Base-by-base conservation (phyloP, 441 rosid species). In the Populus trichocarpa region DNA sequence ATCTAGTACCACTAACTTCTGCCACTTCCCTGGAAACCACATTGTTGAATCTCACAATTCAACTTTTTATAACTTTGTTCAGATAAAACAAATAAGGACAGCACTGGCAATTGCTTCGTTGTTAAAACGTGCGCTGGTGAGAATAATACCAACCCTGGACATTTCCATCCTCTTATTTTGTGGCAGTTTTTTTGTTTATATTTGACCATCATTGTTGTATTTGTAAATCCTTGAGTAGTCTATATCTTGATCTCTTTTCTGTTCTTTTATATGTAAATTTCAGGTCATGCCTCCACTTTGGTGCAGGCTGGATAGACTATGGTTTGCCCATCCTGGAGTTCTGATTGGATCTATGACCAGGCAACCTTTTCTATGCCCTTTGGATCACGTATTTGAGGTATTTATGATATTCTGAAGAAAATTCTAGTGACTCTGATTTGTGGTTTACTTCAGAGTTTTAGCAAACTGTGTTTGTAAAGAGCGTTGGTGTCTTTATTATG, bases 311-410 rank as follows among this genome's bases (percentile, higher is more conserved):
- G 99, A 97, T 79, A 91, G 98, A 83, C 86, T 97, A 73, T 97
- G 99, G 99, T 97, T 93, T 89, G 87, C 92, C 9, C 99, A 97
- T 89, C 98, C 99, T 30, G 99, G 99, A 79, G 88, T 86, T 80
- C 79, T 88, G 69, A 83, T 25, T 78, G 95, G 98, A 76, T 86
- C 99, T 71, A 77, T 96, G 92, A 96, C 99, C 25, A 88, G 92
- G 76, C 99, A 92, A 82, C 99, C 99, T 81, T 96, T 96, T 81
- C 77, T 94, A 80, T 96, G 99, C 87, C 99, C 99, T 82, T 84
- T 96, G 82, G 99, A 96, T 81, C 99, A 96, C 71, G 98, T 94
- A 33, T 94, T 94, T 83, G 98, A 97, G 99, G 99, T 94, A 84
- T 40, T 67, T 74, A 14, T 18, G n/a, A n/a, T 67, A 40, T 40